Conservation (phyloP, 257 asterid genomes). For the Solanum sitiens region DNA sequence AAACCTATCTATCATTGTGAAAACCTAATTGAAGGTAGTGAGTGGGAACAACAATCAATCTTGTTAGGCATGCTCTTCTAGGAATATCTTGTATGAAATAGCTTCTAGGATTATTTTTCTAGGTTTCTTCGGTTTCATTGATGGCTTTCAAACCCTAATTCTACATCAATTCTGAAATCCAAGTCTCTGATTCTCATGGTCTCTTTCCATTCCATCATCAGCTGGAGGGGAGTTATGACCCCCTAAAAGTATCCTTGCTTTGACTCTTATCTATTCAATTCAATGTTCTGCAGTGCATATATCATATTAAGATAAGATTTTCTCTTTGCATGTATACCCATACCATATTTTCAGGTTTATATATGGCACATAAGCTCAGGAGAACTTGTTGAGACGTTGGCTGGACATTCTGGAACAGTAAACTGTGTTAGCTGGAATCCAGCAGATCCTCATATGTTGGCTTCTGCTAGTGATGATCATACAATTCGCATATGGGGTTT, state of each 20-base stretch:
- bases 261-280: background rate
- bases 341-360: conserved; percentile 39
- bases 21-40: background rate
- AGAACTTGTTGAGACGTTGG: conserved; percentile 49
- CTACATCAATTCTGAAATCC: background rate
- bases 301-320: background rate
- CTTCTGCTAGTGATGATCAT: conserved; percentile 87
- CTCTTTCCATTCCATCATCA: background rate
- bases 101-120: background rate
- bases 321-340: background rate
- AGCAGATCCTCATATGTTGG: conserved; percentile 68
- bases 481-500: conserved; percentile 89
- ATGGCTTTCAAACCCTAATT: background rate
- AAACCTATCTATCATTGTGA: background rate
- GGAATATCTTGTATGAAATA: background rate
- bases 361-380: conserved; percentile 72
- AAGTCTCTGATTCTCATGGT: background rate
- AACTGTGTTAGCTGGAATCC: conserved; percentile 96
- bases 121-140: background rate
- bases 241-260: background rate
- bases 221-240: background rate
- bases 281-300: background rate
- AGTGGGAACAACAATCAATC: background rate
- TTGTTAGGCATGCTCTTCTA: background rate
- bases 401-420: conserved; percentile 73